Base-by-base conservation (phyloP, 2,329 filamentous ascomycete species). In the Colletotrichum sp. region DNA sequence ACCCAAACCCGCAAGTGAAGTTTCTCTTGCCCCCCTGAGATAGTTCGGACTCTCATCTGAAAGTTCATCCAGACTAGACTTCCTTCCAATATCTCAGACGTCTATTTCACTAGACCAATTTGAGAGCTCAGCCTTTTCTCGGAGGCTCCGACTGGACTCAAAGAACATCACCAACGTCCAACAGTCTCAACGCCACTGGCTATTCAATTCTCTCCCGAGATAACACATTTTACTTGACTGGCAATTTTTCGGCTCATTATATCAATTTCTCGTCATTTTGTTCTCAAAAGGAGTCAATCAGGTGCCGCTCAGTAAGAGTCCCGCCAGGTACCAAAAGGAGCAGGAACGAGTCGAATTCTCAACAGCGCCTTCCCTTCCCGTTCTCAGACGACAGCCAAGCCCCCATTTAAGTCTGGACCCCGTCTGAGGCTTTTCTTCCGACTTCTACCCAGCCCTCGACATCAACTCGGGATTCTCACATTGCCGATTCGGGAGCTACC, bases 1-100 rank as follows among this genome's bases (percentile, higher is more conserved):
- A n/a, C 5, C 44, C 9, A 49, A 49, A 13, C 44, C 44, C 3
- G 44, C n/a, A 49, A 21, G 4, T 21, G 2, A 7, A 3, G 0
- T 21, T 49, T 4, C 44, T 5, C 10, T 52, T 52, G 10, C 44
- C 44, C 6, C 44, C n/a, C 16, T n/a, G 6, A 21, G 44, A 52
- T 8, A 2, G 8, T 8, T 49, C 18, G 5, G 0, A n/a, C n/a
- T 5, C n/a, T 4, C n/a, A 21, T 49, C 44, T 13, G n/a, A 21
- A 12, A 52, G 1, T 13, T 5, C 3, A 8, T 21, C 1, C 12
- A 21, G 3, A 8, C 44, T 18, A 1, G 2, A 13, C 44, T 24
- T 21, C n/a, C 6, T 21, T 21, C 44, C 6, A 1, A 52, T 52
- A 13, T 24, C n/a, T 24, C n/a, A 52, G n/a, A 12, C n/a, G 44